Base-by-base conservation (phyloP, 2,329 filamentous ascomycete species). In the Fusarium nanum region DNA sequence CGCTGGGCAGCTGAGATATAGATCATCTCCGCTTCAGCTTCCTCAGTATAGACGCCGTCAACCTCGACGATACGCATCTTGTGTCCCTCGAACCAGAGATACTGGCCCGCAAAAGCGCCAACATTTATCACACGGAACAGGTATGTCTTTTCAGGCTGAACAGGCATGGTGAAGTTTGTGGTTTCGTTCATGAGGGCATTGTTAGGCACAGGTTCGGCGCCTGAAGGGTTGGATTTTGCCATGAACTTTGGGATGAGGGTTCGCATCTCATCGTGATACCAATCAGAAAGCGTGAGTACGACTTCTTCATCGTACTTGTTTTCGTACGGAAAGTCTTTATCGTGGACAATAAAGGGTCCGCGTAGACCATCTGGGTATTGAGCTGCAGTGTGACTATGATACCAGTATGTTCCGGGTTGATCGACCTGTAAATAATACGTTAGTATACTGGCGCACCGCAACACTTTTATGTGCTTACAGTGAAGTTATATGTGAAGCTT, bases 341-440 rank as follows among this genome's bases (percentile, higher is more conserved):
- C 90, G 52, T 91, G 87, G 22, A 92, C 82, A 56, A 92, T 86
- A 32, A 92, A 78, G 2, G 90, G 85, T 1, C 85, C 89, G 23
- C 90, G 84, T 8, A 92, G 82, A 13, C 91, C 91, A 76, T 93
- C 91, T 3, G 91, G 90, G 67, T 92, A 93, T 76, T 92, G 90
- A 25, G 86, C 89, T 66, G 84, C 83, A 23, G 85, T 84, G 75
- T 93, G 91, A 7, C 89, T 91, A 76, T 93, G 91, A 71, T 94
- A 94, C 92, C 92, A 94, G 78, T 93, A 94, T 2, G 91, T 92
- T 28, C 92, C 92, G 0, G 89, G 85, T 81, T 93, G 91, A 50
- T 88, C 76, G 57, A 86, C 78, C 90, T 85, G 49, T 28, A 28
- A 7, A n/a, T 8, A 18, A 16, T 16, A 14, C 25, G 58, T 73